These are phyloP conservation scores for Multifurca ochricompacta DNA, from an alignment of 768 basidiomycete genomes.

Conservation along the genomic window DNA sequence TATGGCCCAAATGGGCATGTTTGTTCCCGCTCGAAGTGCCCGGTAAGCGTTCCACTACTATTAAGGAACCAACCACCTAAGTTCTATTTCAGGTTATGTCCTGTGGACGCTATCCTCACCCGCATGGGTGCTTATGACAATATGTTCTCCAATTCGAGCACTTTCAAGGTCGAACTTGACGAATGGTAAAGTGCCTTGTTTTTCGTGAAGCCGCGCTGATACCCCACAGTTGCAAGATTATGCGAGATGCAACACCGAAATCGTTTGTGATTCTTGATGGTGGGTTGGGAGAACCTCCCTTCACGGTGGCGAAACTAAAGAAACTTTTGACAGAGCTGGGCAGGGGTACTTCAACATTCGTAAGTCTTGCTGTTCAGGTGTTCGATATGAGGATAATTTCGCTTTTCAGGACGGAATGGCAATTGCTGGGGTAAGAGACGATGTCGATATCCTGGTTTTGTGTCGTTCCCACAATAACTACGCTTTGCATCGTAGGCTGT, in stretches of 20 bases:
- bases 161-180: conserved; percentile 97
- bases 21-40: conserved; percentile 80
- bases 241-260: conserved; percentile 87
- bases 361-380: conserved; percentile 30
- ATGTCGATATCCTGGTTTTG: neutral
- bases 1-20: conserved; percentile 95
- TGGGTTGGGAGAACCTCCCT: conserved; percentile 30
- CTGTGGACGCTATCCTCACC: conserved; percentile 87
- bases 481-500: conserved; percentile 52
- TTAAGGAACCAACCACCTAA: conserved; percentile 1
- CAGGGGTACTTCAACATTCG: conserved; percentile 90
- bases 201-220: neutral
- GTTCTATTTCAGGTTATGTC: conserved; percentile 51
- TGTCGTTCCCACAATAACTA: neutral
- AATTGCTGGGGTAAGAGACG: conserved; percentile 68
- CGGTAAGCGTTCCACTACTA: conserved; percentile 36
- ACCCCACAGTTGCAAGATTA: conserved; percentile 70
- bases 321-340: conserved; percentile 62
- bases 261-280: conserved; percentile 95
- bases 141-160: conserved; percentile 90
- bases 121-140: conserved; percentile 99
- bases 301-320: neutral
- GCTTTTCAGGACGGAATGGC: conserved; percentile 87
- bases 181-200: conserved; percentile 59
- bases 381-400: conserved; percentile 10